Base-by-base conservation (phyloP, 2,329 filamentous ascomycete genomes). In the Sarocladium strictum region DNA sequence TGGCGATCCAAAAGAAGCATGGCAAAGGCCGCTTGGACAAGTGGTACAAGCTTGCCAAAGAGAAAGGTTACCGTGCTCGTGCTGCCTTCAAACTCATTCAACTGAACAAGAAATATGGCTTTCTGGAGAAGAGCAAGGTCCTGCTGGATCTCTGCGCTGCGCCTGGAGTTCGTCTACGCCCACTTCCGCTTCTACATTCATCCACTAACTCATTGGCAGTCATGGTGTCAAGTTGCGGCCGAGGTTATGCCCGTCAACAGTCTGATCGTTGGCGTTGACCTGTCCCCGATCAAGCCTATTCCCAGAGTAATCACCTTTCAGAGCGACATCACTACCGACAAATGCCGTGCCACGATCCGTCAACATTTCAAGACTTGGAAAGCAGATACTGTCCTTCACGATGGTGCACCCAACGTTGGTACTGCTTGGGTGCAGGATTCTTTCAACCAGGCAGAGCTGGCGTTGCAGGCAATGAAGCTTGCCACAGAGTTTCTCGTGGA, bases 1-100 rank as follows among this genome's bases (percentile, higher is more conserved):
- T 97, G 94, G 92, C 90, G 66, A 93, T 97, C 66, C 90, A 97
- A 69, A 97, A 97, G 81, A 97, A 97, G 81, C 89, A 96, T 76
- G 93, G 91, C 75, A 97, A 97, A 77, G 93, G 93, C 72, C 92
- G 93, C 83, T 80, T 97, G 66, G 94, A 99, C 74, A 97, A 97
- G 74, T 97, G 92, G 90, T 99, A 97, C 75, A 93, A 92, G 69
- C 85, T 97, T 65, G 94, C 94, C 58, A 99, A 99, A 73, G 94
- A 99, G 71, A 97, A 97, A 73, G 94, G 94, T 59, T 99, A 97
- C 69, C 82, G 94, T 65, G 93, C 94, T 58, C 84, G 94, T 80
- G 92, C 94, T 63, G 92, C 94, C 55, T 97, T 97, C 81, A 99
- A 99, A 76, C 76, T 99, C 63, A 93, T 99, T 62, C 93, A 99